Evolutionary conservation across 805 yeast species (phyloP).

Genomic region (Spathaspora girioi): DNA sequence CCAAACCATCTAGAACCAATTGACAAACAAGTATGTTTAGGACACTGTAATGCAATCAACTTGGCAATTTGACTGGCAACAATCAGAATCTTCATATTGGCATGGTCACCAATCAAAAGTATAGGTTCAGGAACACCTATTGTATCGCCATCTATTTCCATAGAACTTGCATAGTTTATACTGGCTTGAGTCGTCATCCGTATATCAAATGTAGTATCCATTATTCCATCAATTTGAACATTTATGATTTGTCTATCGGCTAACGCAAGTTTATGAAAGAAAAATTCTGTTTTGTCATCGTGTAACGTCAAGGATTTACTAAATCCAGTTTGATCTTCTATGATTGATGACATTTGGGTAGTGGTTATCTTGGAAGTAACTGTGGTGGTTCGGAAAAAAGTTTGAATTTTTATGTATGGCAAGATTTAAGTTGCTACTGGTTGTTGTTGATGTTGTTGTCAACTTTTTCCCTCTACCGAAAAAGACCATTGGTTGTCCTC

Average conservation of each 20-base stretch:
- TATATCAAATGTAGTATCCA: constrained; percentile 49
- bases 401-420: background rate
- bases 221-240: constrained; percentile 40
- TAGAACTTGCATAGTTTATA: constrained; percentile 14
- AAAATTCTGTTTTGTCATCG: constrained; percentile 11
- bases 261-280: constrained; percentile 31
- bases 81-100: constrained; percentile 45
- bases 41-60: constrained; percentile 26
- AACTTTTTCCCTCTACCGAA: background rate
- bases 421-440: background rate
- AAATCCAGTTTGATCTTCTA: constrained; percentile 10
- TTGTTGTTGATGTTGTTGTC: background rate
- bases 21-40: constrained; percentile 41
- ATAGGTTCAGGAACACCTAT: constrained; percentile 34
- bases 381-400: background rate
- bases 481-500: background rate
- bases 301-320: constrained; percentile 5
- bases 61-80: constrained; percentile 49
- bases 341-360: constrained; percentile 5
- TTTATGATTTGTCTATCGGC: constrained; percentile 37
- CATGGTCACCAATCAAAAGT: constrained; percentile 45
- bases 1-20: constrained; percentile 49
- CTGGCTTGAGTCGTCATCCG: constrained; percentile 24
- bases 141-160: constrained; percentile 20
- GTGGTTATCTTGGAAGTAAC: background rate